Evolutionary conservation across 441 rosid species (phyloP), one percentile per base, ranked within the genome.

Genomic region (Croton laevigatus): DNA sequence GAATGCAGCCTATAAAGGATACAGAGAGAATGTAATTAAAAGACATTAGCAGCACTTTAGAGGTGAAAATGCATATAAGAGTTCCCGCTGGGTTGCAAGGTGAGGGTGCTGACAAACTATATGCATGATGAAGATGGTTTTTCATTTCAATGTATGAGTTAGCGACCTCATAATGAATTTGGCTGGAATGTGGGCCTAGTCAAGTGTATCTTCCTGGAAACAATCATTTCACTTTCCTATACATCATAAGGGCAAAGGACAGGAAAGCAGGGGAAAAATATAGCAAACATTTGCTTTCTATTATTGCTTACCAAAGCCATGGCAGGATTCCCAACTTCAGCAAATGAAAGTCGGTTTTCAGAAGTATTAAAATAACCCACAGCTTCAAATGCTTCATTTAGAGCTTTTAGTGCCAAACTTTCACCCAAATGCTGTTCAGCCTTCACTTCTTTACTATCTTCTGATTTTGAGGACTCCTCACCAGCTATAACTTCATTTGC

Each of bases 251-350:
- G 16, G 32, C 65, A 5, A 23, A 54, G 46, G 19, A 22, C 14
- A 17, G 34, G 36, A 64, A 42, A 57, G 27, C 16, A 64, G 40
- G 16, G 2, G 7, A 8, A 65, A 64, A 19, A 40, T 0, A 16
- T 11, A 45, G 17, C 55, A 42, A 4, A 6, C 61, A 44, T 44
- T 71, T 55, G 40, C 55, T 36, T 65, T 27, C 32, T 34, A 11
- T 55, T 55, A 6, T 32, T 22, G 46, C 98, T 82, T 84, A 92
- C 99, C 97, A 95, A 79, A 69, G 98, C 98, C 93, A 95, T 92
- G 77, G 83, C 97, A 69, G 99, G 99, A 75, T 91, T 92, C 78
- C 99, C 99, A 68, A 85, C 89, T 68, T 91, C 98, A 74, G 93
- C 88, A 88, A 95, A 95, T 80, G 98, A 89, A 59, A 83, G 76